Conservation (phyloP, 352 stramenopile genomes). For the Peronosclerospora sorghi region DNA sequence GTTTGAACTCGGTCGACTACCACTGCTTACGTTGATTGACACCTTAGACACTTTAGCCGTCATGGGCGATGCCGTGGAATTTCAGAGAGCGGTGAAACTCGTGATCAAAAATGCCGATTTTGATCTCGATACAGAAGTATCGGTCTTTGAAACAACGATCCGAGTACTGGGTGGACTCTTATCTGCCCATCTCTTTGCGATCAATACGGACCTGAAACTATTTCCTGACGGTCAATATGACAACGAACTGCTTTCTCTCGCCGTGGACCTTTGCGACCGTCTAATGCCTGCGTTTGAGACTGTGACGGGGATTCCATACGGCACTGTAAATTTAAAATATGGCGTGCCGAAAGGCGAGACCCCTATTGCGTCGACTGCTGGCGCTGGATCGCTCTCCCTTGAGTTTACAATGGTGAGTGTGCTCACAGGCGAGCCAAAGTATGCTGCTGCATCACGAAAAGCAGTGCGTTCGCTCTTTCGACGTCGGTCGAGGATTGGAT, state of each 20-base stretch:
- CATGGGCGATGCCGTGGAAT: conserved; percentile 66
- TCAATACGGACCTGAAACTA: conserved; percentile 40
- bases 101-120: conserved; percentile 58
- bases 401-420: conserved; percentile 95
- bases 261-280: conserved; percentile 91
- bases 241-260: conserved; percentile 86
- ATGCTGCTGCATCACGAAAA: conserved; percentile 44
- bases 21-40: conserved; percentile 86
- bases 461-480: conserved; percentile 74
- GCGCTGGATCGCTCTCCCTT: conserved; percentile 91
- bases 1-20: conserved; percentile 73
- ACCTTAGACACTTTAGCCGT: conserved; percentile 85
- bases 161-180: conserved; percentile 85
- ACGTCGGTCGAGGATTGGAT: conserved; percentile 58
- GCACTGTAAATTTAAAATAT: conserved; percentile 91
- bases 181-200: conserved; percentile 79
- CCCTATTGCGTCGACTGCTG: conserved; percentile 91
- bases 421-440: conserved; percentile 56
- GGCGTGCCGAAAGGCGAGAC: conserved; percentile 90
- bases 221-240: conserved; percentile 80
- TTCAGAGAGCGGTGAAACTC: conserved; percentile 54
- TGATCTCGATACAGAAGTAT: conserved; percentile 83
- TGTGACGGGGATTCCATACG: conserved; percentile 92
- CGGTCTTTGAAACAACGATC: conserved; percentile 91
- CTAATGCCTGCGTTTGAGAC: conserved; percentile 95